Evolutionary conservation across 192 early-diverging fungal species (phyloP).

Genomic region (Gorgonomyces haynaldii): DNA sequence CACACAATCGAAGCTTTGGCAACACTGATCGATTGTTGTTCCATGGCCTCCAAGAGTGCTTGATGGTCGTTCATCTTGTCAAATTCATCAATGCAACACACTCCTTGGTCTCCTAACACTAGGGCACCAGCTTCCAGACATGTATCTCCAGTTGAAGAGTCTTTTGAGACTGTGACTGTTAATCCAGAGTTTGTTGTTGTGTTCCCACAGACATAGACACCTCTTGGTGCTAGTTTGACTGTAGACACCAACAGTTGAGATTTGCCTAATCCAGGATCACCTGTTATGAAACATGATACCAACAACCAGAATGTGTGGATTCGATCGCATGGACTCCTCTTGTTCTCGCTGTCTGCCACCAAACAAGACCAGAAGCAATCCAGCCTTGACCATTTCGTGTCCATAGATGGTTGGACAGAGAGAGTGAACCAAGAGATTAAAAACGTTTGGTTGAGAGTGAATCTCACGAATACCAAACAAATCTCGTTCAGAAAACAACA

Average conservation of each 20-base stretch:
- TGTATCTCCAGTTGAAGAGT: slow-evolving; percentile 54
- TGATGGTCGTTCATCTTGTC: slow-evolving; percentile 72
- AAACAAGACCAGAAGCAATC: slow-evolving; percentile 66
- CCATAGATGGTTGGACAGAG: slow-evolving; percentile 73
- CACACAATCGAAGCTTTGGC: slow-evolving; percentile 72
- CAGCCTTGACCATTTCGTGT: slow-evolving; percentile 75
- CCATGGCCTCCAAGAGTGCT: slow-evolving; percentile 73
- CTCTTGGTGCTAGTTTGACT: slow-evolving; percentile 63
- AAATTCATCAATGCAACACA: slow-evolving; percentile 81
- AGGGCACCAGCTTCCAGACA: slow-evolving; percentile 62
- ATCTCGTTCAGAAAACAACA: slow-evolving; percentile 61
- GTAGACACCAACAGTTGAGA: slow-evolving; percentile 68
- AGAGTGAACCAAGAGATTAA: slow-evolving; percentile 64
- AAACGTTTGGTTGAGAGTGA: slow-evolving; percentile 29
- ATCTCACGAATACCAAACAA: slow-evolving; percentile 60
- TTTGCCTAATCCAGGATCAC: slow-evolving; percentile 64
- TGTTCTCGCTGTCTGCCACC: slow-evolving; percentile 39
- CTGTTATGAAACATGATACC: slow-evolving; percentile 24
- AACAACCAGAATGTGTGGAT: slow-evolving; percentile 65
- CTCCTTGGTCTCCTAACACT: slow-evolving; percentile 70
- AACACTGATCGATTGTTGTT: slow-evolving; percentile 70
- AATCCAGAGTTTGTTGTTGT: slow-evolving; percentile 50
- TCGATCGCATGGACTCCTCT: slow-evolving; percentile 40
- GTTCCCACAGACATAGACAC: slow-evolving; percentile 63
- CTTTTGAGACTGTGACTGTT: slow-evolving; percentile 57